Evolutionary conservation across 2,329 filamentous ascomycete species (phyloP), one percentile per base, ranked within the genome.

Genomic region (Penicillium sp.): DNA sequence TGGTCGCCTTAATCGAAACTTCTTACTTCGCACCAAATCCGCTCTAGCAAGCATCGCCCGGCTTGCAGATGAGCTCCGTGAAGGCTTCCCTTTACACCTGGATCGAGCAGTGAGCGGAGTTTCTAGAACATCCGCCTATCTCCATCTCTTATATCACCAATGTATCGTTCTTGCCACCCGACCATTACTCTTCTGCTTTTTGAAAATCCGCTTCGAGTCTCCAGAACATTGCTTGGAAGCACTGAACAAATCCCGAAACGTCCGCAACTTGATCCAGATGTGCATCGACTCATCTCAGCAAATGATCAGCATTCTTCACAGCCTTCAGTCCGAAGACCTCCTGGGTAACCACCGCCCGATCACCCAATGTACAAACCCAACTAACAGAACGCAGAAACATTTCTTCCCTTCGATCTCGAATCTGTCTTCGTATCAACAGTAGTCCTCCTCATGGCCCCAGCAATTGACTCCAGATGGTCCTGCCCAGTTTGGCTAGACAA

Each of bases 301-400:
- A 35, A 77, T 77, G 15, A 56, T 79, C 20, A 66, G 59, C 20
- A 74, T 82, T 23, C 73, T 82, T 2, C 70, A 70, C 51, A 73
- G 70, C 35, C 66, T 82, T 23, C 74, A 78, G 59, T 68, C 70
- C 12, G 79, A 82, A 59, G 75, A 74, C 6, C 70, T 82, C 18
- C 69, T 81, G 2, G 79, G 79, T 81, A 68, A 61, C 62, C n/a
- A 4, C 12, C 14, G 40, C 25, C 15, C 20, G 14, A 29, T 4
- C 12, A 14, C n/a, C 22, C 15, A 5, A 23, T n/a, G 11, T 15
- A 33, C 11, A 4, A 5, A 4, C 20, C 7, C 23, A 18, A 22
- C 44, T 54, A 35, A 59, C 61, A 41, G 18, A 0, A 0, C 4
- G 3, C 14, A 81, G 79, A 81, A 64, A 77, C 73, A 0, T 81